Base-by-base conservation (phyloP, 176 grass and related monocot genomes). In the Zea luxurians region DNA sequence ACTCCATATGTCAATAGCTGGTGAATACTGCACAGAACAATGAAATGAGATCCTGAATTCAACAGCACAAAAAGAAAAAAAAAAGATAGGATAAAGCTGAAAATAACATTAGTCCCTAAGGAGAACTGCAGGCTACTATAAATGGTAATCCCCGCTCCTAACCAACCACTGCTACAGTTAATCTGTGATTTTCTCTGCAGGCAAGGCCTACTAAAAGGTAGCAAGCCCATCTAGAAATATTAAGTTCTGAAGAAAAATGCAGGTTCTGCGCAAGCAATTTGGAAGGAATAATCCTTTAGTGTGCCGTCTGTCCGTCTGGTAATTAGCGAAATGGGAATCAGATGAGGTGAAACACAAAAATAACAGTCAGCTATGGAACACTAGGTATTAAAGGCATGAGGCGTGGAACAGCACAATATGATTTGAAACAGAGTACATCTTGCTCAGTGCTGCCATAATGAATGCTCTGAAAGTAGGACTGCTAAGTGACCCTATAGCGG, bases 1-100 rank as follows among this genome's bases (percentile, higher is more conserved):
- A 86, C 96, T 99, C 96, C 96, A 99, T 78, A 99, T 93, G 61
- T 99, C 96, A 82, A 99, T 99, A 68, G 96, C 96, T 73, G 96
- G 86, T 75, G 96, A 94, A 85, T 99, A 99, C 96, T 97, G 88
- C 83, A 93, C 36, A 81, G 46, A 69, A 88, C 76, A 74, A 87
- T 42, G 10, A 55, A 67, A 71, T 89, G 44, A 87, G 37, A 79
- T 80, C 41, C 53, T 54, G 21, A 64, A 84, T 58, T 48, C 20
- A 66, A 35, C 43, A 57, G 58, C 10, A 15, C 67, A 77, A 37
- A 70, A 57, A 50, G 34, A 34, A 37, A 41, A 3, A 8, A 50
- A 53, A 55, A 71, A 10, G 13, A 50, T 3, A 80, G 68, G 78
- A 75, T 58, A 74, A 74, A 80, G 61, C 60, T 79, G 54, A 74